A percentile compares a stretch with the other conserved stretches of the same genome.
Conservation (phyloP, 1,284 basidiomycete species). For the Cryptococcus jaspeensis region DNA sequence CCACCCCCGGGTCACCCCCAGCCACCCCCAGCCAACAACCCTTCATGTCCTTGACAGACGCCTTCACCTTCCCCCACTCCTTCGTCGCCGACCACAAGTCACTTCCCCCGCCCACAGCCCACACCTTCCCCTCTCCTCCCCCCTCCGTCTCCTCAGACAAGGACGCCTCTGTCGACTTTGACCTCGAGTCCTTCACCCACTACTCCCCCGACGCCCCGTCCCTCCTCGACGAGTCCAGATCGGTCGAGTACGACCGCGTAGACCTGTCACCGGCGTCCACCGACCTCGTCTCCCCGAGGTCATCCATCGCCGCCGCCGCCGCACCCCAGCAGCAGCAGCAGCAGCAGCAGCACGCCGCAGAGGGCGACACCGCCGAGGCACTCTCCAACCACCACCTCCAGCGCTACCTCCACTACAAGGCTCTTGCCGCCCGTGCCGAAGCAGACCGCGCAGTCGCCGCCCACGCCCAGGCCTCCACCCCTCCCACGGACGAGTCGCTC, state of each 20-base stretch:
- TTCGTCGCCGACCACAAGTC: conserved; percentile 8
- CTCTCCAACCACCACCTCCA: conserved; percentile 44
- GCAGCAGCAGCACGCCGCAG: conserved; percentile 5
- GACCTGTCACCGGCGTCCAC: conserved; percentile 20
- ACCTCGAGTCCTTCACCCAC: conserved; percentile 29
- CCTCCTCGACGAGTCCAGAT: conserved; percentile 1
- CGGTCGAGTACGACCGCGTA: conserved; percentile 7
- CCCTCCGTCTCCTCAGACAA: conserved; percentile 27
- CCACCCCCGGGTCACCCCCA: no score
- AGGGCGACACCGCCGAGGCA: conserved; percentile 33
- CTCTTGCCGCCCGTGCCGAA: conserved; percentile 41
- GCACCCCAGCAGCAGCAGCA: not conserved
- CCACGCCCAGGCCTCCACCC: conserved; percentile 6
- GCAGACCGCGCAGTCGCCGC: conserved; percentile 24
- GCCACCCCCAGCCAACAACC: no score
- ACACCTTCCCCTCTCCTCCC: conserved; percentile 33
- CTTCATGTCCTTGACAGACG: conserved; percentile 1
- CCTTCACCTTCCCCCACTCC: not conserved
- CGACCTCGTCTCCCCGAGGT: conserved; percentile 35
- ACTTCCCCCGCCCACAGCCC: not conserved
- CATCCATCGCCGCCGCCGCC: conserved; percentile 18
- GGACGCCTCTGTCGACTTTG: conserved; percentile 23
- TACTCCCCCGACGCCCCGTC: conserved; percentile 14
- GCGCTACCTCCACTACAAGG: conserved; percentile 46
- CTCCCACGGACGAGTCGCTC: conserved; percentile 13